Conservation (phyloP, 176 grass and related monocot genomes). For the Thalia dealbata region DNA sequence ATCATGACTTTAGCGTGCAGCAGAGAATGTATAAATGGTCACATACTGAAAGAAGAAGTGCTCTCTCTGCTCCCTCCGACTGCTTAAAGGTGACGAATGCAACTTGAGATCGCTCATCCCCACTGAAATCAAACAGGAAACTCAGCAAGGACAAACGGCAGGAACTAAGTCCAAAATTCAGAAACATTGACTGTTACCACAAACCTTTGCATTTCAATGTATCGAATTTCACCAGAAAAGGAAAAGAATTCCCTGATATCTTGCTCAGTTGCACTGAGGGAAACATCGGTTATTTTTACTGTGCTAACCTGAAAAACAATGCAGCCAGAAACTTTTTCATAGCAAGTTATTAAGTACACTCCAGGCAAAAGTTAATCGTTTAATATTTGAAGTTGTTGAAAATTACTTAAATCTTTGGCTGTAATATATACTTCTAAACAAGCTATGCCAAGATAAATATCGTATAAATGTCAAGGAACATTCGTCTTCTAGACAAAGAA, state of each 20-base stretch:
- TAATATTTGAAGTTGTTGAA: neutral
- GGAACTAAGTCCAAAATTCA: no score
- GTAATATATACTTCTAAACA: neutral
- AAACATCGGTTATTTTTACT: slow-evolving; percentile 14
- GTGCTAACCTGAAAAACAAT: slow-evolving; percentile 7
- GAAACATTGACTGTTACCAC: neutral
- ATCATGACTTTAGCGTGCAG: neutral
- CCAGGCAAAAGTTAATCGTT: neutral
- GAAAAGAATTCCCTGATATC: slow-evolving; percentile 23
- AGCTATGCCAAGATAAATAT: neutral
- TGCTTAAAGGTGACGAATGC: slow-evolving; percentile 85
- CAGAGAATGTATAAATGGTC: neutral
- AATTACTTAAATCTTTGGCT: neutral
- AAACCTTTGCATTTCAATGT: slow-evolving; percentile 19
- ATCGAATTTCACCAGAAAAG: slow-evolving; percentile 12
- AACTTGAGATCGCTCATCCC: slow-evolving; percentile 78
- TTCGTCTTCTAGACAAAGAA: neutral
- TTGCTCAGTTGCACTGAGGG: slow-evolving; percentile 12
- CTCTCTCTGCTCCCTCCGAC: slow-evolving; percentile 70
- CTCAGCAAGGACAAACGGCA: slow-evolving; percentile 11
- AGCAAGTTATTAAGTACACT: neutral
- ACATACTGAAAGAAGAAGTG: slow-evolving; percentile 85
- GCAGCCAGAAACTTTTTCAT: neutral
- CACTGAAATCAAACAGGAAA: slow-evolving; percentile 32
- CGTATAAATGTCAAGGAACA: neutral